Conservation (phyloP, 306 rosid genomes). For the Cercis canadensis region DNA sequence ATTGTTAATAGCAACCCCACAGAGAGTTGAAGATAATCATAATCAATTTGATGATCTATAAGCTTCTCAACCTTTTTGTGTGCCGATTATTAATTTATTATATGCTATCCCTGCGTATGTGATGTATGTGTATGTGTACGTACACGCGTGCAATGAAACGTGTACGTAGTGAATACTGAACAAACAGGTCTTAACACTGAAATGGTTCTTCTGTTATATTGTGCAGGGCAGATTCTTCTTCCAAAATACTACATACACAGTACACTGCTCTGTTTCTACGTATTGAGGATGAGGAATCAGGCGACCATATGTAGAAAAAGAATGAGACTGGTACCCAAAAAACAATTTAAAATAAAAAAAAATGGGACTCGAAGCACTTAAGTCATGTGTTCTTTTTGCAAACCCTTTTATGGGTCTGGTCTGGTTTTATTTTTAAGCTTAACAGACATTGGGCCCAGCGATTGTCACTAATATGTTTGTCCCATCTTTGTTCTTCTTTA, state of each 20-base stretch:
- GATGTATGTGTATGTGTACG: conserved; percentile 15
- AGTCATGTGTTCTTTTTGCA: conserved; percentile 34
- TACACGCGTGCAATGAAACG: conserved; percentile 8
- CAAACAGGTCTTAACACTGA: neutral
- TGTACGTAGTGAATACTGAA: conserved; percentile 7
- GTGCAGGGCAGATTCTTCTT: conserved; percentile 14
- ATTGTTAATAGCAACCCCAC: conserved; percentile 39
- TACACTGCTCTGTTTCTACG: neutral
- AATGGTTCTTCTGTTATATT: neutral
- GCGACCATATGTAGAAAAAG: conserved; percentile 2
- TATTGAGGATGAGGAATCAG: conserved; percentile 10
- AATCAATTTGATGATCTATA: conserved; percentile 38
- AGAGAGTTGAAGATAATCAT: conserved; percentile 37
- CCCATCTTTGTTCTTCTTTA: neutral
- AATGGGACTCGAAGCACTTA: conserved; percentile 25
- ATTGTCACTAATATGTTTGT: conserved; percentile 9
- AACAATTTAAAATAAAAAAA: neutral
- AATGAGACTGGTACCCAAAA: neutral
- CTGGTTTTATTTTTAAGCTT: conserved; percentile 6
- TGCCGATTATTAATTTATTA: neutral
- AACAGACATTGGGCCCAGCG: conserved; percentile 28
- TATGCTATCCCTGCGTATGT: neutral
- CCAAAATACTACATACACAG: neutral
- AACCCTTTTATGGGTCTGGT: conserved; percentile 31
- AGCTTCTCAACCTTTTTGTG: conserved; percentile 35